These are phyloP conservation scores for Verticillium isaacii DNA, from an alignment of 2,329 filamentous ascomycete species.

Conservation along the genomic window DNA sequence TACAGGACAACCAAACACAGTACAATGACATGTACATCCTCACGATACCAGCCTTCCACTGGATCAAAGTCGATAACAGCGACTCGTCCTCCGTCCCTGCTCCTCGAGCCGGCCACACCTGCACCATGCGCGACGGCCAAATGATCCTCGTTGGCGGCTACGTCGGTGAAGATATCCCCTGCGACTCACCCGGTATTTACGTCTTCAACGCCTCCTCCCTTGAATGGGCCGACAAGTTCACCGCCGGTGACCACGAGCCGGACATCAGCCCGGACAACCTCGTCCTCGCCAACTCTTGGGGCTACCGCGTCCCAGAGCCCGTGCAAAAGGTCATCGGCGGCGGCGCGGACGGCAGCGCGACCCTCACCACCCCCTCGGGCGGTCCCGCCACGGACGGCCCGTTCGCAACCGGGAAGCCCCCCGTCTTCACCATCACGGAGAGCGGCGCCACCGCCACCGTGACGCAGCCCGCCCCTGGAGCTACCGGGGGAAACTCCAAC, in stretches of 20 bases:
- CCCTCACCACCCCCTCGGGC: conserved; percentile 58
- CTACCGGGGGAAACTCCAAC: conserved; percentile 32
- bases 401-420: conserved; percentile 63
- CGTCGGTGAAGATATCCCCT: conserved; percentile 53
- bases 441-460: conserved; percentile 42
- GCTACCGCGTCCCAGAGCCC: conserved; percentile 59
- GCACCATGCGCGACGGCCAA: conserved; percentile 65
- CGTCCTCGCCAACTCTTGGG: conserved; percentile 53
- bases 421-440: conserved; percentile 63
- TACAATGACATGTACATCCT: conserved; percentile 74
- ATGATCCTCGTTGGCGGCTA: conserved; percentile 70
- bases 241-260: conserved; percentile 44
- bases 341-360: conserved; percentile 56
- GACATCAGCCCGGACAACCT: conserved; percentile 44
- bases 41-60: conserved; percentile 67
- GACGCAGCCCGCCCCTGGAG: conserved; percentile 25
- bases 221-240: conserved; percentile 59
- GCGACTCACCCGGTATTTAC: conserved; percentile 66
- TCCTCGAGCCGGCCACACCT: conserved; percentile 63
- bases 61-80: conserved; percentile 58
- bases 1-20: conserved; percentile 42
- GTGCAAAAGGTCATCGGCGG: conserved; percentile 63
- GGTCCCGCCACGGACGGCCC: conserved; percentile 62
- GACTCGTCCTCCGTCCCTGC: conserved; percentile 41
- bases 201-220: conserved; percentile 66